phyloP scores from a whole-genome alignment of 2,329 filamentous ascomycete species.

The Colletotrichum theobromicola region DNA sequence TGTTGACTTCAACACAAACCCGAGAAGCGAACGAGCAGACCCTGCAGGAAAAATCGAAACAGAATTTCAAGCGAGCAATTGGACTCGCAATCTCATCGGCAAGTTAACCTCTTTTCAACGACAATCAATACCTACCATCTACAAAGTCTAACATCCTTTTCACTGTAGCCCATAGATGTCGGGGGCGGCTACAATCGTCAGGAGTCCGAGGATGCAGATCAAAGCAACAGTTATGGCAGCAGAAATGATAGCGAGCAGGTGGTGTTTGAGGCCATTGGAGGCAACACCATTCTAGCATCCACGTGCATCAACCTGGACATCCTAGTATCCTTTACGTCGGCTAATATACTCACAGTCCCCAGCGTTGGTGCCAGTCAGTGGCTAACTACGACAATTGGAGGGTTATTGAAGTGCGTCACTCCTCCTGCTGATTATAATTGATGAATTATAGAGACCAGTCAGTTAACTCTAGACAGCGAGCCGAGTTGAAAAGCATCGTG shows the following conservation, averaged over 20 bases:
- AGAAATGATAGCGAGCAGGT: not conserved
- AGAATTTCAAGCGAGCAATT: not conserved
- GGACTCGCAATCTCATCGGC: not conserved
- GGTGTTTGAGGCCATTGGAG: constrained; percentile 3
- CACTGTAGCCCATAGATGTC: not conserved
- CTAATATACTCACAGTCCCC: not conserved
- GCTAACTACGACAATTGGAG: not conserved
- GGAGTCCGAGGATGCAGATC: not conserved
- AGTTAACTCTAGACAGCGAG: not conserved
- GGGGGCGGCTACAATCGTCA: not conserved
- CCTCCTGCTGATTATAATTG: not conserved
- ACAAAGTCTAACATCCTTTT: not conserved
- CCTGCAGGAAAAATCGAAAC: not conserved
- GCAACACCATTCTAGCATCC: constrained; percentile 7
- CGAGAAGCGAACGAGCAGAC: not conserved
- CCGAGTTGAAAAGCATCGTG: not conserved
- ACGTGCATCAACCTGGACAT: not conserved
- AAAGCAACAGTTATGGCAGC: not conserved
- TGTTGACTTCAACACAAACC: not conserved
- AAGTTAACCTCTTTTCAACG: not conserved
- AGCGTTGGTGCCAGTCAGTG: not conserved
- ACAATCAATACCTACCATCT: not conserved
- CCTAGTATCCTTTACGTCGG: too few species aligned
- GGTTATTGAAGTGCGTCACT: not conserved
- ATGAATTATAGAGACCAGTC: not conserved